Base-by-base conservation (phyloP, 1,284 basidiomycete genomes). In the Sporisorium graminicola region DNA sequence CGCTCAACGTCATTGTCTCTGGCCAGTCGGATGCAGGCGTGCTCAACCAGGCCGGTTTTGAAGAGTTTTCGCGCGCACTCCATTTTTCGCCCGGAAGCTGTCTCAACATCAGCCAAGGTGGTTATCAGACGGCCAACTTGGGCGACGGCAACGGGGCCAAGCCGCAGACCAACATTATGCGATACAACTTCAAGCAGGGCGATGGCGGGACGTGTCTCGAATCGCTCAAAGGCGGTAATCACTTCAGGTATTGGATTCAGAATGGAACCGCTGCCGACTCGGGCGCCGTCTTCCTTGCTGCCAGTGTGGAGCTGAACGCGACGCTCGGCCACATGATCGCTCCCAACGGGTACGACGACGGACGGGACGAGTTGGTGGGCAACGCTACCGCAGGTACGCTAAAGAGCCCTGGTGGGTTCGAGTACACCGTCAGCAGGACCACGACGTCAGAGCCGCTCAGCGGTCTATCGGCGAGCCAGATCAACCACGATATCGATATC, bases 1-100 rank as follows among this genome's bases (percentile, higher is more conserved):
- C 83, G 1, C 54, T 85, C 60, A 83, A 85, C 58, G 67, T 85
- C 46, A 82, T 85, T 57, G 76, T 85, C 51, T 81, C 80, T 2
- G 67, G 58, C 65, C 24, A 69, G 5, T 83, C 81, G 5, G 75
- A 77, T 49, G 8, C 62, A 5, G 61, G 46, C 27, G 79, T 84
- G n/a, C 70, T 83, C 24, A 64, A 60, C 43, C 43, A 65, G 10
- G 58, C 65, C 5, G 81, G 82, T 18, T 79, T 81, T 27, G 66
- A 68, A 57, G 70, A 78, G 27, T 85, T 75, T 47, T 54, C 74
- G 6, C 65, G 72, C 18, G 65, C 78, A 27, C 24, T 84, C 37
- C 69, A 77, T 49, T 83, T 79, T 43, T 74, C 69, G 5, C 72
- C 70, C n/a, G 81, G 79, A 35, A 72, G 60, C 56, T 82, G 77